Base-by-base conservation (phyloP, 1,284 basidiomycete genomes). In the Gymnopus androsaceus region DNA sequence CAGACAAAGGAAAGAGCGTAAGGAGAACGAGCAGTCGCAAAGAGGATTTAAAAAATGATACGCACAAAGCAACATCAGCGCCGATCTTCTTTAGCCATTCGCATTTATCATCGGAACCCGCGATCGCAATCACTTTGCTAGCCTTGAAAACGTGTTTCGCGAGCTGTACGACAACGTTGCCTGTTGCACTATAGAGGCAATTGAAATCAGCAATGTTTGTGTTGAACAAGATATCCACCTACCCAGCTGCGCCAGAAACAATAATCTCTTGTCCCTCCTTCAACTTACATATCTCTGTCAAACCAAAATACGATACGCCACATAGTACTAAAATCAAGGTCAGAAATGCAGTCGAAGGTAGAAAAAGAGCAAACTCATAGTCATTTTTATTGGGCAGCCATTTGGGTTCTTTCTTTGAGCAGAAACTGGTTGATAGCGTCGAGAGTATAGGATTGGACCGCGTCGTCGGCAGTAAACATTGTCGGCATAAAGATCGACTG, bases 81-180 rank as follows among this genome's bases (percentile, higher is more conserved):
- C 48, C 48, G 28, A 50, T 50, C 36, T 50, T 38, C 48, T 38
- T 50, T 17, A 50, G 11, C 48, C 48, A 50, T 38, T 50, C 34
- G 21, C 48, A 50, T 11, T 50, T 50, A 28, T 50, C 48, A 14
- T 50, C 48, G 8, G 48, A 50, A 15, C 48, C 48, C 12, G 48
- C 48, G 21, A 50, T 50, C 4, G 34, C 48, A 30, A 50, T 40
- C n/a, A 50, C 34, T 27, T 38, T 37, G 25, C 36, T 28, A 12
- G 48, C 48, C 14, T 38, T 30, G 34, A 50, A 50, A 23, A 50
- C 25, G n/a, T 50, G 21, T 38, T 50, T 50, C 12, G 48, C 48
- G 23, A 50, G 48, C 17, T 50, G 48, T 25, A 50, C 48, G 17
- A 27, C 48, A 11, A 36, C 48, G 34, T 36, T 50, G 23, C 48